Percentiles rank a stretch among this genome's conserved stretches.
These are phyloP conservation scores for Trypanosoma mega DNA, from an alignment of 208 protist species.

Conservation along the genomic window DNA sequence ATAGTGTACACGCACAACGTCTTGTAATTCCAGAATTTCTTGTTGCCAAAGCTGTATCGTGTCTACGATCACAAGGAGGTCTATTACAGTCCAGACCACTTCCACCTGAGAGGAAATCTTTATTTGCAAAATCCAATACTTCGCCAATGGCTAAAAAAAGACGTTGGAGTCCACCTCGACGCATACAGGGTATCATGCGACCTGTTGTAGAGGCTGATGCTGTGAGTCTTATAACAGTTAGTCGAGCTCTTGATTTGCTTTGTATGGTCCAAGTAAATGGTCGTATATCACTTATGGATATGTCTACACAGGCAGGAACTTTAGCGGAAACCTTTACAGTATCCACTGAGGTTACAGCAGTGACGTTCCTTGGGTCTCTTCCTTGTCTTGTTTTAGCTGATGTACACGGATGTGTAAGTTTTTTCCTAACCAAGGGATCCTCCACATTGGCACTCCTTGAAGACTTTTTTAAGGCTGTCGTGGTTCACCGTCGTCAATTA, in stretches of 20 bases:
- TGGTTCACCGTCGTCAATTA: conserved; percentile 28
- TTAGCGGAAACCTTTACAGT: conserved; percentile 59
- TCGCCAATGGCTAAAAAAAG: too few species aligned
- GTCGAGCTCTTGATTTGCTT: conserved; percentile 45
- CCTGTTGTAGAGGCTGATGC: conserved; percentile 65
- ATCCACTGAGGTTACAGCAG: conserved; percentile 53
- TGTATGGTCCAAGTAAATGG: conserved; percentile 79
- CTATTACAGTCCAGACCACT: too few species aligned
- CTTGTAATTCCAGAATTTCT: conserved; percentile 72
- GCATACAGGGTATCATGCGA: too few species aligned
- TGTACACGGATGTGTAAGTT: conserved; percentile 41
- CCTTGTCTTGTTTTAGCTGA: conserved; percentile 74
- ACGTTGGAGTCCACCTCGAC: too few species aligned
- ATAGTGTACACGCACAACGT: conserved; percentile 48
- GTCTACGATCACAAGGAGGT: conserved; percentile 18
- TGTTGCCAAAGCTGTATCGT: conserved; percentile 42
- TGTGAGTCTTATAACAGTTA: conserved; percentile 66
- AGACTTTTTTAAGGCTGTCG: conserved; percentile 47
- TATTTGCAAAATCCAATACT: too few species aligned
- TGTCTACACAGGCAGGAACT: conserved; percentile 31
- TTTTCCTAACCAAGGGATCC: conserved; percentile 63
- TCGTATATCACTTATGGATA: conserved; percentile 55
- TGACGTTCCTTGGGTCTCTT: conserved; percentile 68
- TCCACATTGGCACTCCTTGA: conserved; percentile 52
- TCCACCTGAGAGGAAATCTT: too few species aligned